Base-by-base conservation (phyloP, 768 basidiomycete genomes). In the Dentipellis sp. region DNA sequence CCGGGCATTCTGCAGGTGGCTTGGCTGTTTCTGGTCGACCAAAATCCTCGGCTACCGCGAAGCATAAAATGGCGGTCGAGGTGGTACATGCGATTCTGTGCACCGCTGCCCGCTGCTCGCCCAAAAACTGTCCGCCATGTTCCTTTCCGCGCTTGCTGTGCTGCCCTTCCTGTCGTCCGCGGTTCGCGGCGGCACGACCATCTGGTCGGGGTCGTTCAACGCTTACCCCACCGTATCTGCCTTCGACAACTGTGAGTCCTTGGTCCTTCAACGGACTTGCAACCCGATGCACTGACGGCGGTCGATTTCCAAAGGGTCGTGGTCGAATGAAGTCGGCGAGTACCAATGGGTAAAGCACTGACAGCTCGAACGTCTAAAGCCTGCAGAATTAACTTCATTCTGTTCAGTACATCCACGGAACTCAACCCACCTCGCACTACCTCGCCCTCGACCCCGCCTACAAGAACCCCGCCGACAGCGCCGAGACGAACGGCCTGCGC, bases 151-250 rank as follows among this genome's bases (percentile, higher is more conserved):
- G 21, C 49, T 67, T 64, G 54, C 61, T 63, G 53, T 48, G 39
- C 39, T 65, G 23, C 40, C 66, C 2, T 50, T 63, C 17, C 52
- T 66, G 4, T 55, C 67, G 11, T 61, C 65, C 56, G 60, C 59
- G 14, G 78, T 66, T 29, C 67, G 59, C n/a, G 80, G 76, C 19
- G 80, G 81, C 0, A 78, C 77, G 10, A 75, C 69, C 34, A 60
- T 82, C 46, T 84, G 82, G 82, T 70, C 72, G 42, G 80, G 82
- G 16, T 76, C 68, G 39, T 82, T 84, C 65, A 77, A 81, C 64
- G 53, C 70, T 6, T 82, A 73, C 62, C 53, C 67, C 38, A 77
- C 71, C 2, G 69, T 68, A 2, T 63, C 77, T 3, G 74, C 72
- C 55, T 84, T 84, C 56, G 81, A 83, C 59, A 71, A 73, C 51